phyloP scores from a whole-genome alignment of 2,329 filamentous ascomycete genomes.

The Arthrobotrys megalospora region DNA sequence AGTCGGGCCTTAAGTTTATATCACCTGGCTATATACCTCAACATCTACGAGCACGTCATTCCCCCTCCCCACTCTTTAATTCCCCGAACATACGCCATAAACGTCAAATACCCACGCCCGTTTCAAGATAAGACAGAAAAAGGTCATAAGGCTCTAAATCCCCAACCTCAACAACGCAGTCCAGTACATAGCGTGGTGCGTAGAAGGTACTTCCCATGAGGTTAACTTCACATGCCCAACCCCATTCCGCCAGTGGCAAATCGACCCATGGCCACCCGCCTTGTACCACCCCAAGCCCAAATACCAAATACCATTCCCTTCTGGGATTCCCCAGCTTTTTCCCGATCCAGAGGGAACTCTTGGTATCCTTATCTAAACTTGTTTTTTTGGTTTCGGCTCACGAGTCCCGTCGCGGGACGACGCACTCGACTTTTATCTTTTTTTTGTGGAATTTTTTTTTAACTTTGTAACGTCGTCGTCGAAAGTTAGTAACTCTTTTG shows the following conservation, averaged over 20 bases:
- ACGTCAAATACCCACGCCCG: conserved; percentile 19
- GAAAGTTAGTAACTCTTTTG: conserved; percentile 7
- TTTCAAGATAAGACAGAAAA: conserved; percentile 53
- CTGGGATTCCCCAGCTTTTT: conserved; percentile 56
- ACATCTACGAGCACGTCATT: conserved; percentile 42
- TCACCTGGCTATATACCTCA: conserved; percentile 38
- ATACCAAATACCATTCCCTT: conserved; percentile 15
- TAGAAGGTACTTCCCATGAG: conserved; percentile 19
- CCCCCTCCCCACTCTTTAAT: conserved; percentile 23
- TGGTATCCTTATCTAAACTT: conserved; percentile 33
- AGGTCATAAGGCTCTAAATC: conserved; percentile 42
- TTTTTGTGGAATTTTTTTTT: background rate
- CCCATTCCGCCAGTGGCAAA: conserved; percentile 24
- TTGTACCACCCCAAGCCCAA: conserved; percentile 22
- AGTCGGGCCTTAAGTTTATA: background rate
- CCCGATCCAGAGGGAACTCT: conserved; percentile 13
- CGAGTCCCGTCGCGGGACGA: conserved; percentile 17
- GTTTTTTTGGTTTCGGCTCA: conserved; percentile 1
- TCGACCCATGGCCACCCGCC: conserved; percentile 17
- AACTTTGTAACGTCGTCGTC: background rate
- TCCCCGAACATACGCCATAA: conserved; percentile 37
- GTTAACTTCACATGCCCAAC: background rate
- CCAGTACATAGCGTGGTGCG: background rate
- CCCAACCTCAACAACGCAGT: conserved; percentile 35
- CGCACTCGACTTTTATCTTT: background rate